These are phyloP conservation scores for Rhynchospora tenuis DNA, from an alignment of 176 grass and related monocot genomes.

Conservation along the genomic window DNA sequence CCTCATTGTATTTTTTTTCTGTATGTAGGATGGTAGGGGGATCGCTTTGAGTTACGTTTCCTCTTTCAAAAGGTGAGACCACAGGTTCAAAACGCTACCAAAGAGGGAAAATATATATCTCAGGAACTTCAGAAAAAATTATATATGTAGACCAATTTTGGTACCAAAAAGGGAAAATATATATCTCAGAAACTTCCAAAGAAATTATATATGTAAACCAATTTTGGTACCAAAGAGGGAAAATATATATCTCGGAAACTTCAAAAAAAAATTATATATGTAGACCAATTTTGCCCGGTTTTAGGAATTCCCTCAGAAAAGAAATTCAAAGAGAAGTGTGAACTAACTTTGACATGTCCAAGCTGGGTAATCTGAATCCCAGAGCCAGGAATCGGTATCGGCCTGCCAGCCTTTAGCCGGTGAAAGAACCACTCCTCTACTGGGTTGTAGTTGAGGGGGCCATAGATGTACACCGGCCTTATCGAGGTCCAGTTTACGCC, in stretches of 20 bases:
- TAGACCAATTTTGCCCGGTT: background rate
- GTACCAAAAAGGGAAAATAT: no score
- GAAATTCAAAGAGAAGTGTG: background rate
- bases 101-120: no score
- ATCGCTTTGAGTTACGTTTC: background rate
- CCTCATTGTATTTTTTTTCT: background rate
- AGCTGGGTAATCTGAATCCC: constrained; percentile 96
- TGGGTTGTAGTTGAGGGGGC: constrained; percentile 95
- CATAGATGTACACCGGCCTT: constrained; percentile 93
- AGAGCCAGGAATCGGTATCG: constrained; percentile 70
- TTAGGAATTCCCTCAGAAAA: background rate
- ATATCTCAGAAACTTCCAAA: no score
- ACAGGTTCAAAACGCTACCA: background rate
- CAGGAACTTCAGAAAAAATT: no score
- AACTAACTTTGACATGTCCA: constrained; percentile 79
- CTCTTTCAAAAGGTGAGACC: background rate
- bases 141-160: no score
- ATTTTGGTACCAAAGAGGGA: no score
- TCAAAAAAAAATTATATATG: background rate
- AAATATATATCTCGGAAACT: background rate
- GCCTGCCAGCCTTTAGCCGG: constrained; percentile 78
- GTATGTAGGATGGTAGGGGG: background rate
- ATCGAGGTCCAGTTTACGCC: constrained; percentile 93
- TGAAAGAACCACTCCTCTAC: constrained; percentile 99
- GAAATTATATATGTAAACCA: no score